phyloP scores from a whole-genome alignment of 805 yeast genomes.

The Metschnikowia cubensis region DNA sequence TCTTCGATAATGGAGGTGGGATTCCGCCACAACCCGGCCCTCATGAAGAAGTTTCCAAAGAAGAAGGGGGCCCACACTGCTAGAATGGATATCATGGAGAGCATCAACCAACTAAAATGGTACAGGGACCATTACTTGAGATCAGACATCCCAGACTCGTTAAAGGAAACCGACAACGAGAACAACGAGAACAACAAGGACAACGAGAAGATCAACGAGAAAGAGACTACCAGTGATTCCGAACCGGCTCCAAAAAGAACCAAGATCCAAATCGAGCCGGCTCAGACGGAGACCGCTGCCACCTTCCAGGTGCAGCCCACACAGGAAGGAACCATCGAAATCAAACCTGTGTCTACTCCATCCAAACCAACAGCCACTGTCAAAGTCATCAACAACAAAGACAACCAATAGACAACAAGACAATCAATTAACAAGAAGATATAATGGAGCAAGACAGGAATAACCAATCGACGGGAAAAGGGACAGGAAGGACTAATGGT shows the following conservation, averaged over 20 bases:
- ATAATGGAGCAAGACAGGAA: no score
- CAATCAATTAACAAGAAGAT: no score
- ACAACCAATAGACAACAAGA: background rate
- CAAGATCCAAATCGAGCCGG: background rate
- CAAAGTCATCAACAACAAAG: background rate
- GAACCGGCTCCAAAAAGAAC: background rate
- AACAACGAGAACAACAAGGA: background rate
- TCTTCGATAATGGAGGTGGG: conserved; percentile 82
- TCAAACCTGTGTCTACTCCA: background rate
- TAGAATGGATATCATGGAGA: conserved; percentile 78
- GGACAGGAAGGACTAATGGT: no score
- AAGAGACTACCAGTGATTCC: background rate
- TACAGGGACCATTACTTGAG: conserved; percentile 62
- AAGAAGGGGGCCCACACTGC: conserved; percentile 84
- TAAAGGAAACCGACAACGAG: background rate
- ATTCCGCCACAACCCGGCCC: conserved; percentile 65
- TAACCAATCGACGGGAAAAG: no score
- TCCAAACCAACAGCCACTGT: background rate
- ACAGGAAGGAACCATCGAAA: background rate
- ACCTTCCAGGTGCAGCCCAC: background rate
- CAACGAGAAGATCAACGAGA: background rate
- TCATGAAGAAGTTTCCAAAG: conserved; percentile 54
- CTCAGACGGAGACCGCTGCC: background rate
- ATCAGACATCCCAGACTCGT: conserved; percentile 13
- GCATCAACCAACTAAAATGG: conserved; percentile 80